Evolutionary conservation across 257 asterid species (phyloP).

Genomic region (Solanum pimpinellifolium): DNA sequence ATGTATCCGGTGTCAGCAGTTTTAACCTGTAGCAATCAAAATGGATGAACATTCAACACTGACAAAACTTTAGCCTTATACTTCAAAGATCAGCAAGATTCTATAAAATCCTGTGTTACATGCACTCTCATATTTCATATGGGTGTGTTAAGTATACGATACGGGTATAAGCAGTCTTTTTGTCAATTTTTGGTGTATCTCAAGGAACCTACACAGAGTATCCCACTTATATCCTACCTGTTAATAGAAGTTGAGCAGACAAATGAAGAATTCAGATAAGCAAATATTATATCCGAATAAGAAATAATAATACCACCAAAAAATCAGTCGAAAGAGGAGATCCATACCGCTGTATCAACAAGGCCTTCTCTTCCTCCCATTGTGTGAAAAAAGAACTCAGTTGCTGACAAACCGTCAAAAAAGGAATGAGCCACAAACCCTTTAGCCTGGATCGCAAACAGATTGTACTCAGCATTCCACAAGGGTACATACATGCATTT

Average conservation of each 20-base stretch:
- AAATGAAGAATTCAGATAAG: neutral
- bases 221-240: neutral
- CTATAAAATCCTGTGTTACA: neutral
- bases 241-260: neutral
- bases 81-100: neutral
- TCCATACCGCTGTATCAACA: slow-evolving; percentile 93
- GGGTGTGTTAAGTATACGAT: neutral
- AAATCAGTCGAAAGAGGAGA: neutral
- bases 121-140: neutral
- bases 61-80: neutral
- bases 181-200: neutral
- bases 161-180: neutral
- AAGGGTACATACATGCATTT: neutral
- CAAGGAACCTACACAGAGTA: neutral
- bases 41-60: neutral
- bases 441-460: slow-evolving; percentile 55
- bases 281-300: neutral
- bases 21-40: slow-evolving; percentile 57
- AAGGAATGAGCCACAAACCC: slow-evolving; percentile 96
- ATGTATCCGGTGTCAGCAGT: slow-evolving; percentile 98
- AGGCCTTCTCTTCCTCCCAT: slow-evolving; percentile 99
- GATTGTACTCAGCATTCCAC: neutral
- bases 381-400: slow-evolving; percentile 96
- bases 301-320: neutral
- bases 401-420: slow-evolving; percentile 77